These are phyloP conservation scores for Pseudopyricularia cyperi DNA, from an alignment of 2,329 filamentous ascomycete species.

Conservation along the genomic window DNA sequence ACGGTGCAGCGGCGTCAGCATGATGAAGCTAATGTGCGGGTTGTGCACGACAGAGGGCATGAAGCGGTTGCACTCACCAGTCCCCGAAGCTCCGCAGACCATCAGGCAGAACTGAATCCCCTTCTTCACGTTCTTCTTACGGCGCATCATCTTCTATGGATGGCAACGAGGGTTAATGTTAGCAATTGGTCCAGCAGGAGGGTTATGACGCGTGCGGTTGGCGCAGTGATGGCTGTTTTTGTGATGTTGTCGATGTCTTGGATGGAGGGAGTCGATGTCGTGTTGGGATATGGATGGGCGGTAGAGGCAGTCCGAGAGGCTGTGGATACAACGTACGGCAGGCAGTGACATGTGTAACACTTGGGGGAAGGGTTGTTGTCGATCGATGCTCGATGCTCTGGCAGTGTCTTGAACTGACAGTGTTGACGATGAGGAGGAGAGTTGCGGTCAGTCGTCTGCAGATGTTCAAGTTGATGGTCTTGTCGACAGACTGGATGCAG, in stretches of 20 bases:
- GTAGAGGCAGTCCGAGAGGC: not conserved
- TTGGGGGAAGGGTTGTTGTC: not conserved
- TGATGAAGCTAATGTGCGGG: not conserved
- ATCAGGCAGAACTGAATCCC: slow-evolving; percentile 99
- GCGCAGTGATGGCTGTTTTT: not conserved
- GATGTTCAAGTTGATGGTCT: not conserved
- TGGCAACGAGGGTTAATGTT: slow-evolving; percentile 9
- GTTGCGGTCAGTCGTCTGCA: not conserved
- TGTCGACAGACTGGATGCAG: slow-evolving; percentile 3
- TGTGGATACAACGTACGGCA: slow-evolving; percentile 17
- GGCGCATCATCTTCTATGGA: slow-evolving; percentile 80
- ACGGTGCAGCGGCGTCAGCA: not conserved
- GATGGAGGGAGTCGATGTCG: not conserved
- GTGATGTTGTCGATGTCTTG: not conserved
- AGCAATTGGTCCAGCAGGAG: slow-evolving; percentile 7
- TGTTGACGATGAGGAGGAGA: slow-evolving; percentile 1
- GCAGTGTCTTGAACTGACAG: not conserved
- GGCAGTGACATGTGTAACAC: slow-evolving; percentile 15
- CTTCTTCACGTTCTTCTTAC: slow-evolving; percentile 99
- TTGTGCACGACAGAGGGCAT: not conserved
- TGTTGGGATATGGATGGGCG: not conserved
- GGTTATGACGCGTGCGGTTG: not conserved
- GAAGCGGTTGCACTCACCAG: slow-evolving; percentile 50
- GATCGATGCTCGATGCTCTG: not conserved
- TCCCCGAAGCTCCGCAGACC: slow-evolving; percentile 98